phyloP scores from a whole-genome alignment of 2,329 filamentous ascomycete genomes.

The Fusarium siculi region DNA sequence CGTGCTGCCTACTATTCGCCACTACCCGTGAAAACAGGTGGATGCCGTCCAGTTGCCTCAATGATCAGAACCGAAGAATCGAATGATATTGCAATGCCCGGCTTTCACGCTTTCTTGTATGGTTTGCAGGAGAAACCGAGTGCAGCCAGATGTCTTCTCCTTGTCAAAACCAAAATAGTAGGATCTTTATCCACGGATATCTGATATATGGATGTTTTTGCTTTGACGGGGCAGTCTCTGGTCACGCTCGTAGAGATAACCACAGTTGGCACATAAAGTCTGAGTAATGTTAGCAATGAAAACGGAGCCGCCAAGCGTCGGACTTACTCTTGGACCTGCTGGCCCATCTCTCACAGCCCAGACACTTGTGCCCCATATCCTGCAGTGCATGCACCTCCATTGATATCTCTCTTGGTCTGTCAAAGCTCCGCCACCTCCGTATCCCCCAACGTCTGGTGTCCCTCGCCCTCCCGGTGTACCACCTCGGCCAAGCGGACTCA shows the following conservation, averaged over 20 bases:
- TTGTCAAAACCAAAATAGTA: slow-evolving; percentile 35
- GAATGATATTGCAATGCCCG: background rate
- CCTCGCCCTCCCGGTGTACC: slow-evolving; percentile 75
- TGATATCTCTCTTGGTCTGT: slow-evolving; percentile 80
- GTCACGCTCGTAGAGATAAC: slow-evolving; percentile 87
- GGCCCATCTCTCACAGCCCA: slow-evolving; percentile 97
- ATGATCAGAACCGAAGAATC: background rate
- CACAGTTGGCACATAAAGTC: slow-evolving; percentile 94
- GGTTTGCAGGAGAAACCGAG: slow-evolving; percentile 1
- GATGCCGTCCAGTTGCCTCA: slow-evolving; percentile 2
- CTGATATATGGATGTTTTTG: slow-evolving; percentile 53
- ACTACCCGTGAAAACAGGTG: slow-evolving; percentile 10
- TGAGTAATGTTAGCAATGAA: slow-evolving; percentile 49
- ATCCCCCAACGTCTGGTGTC: slow-evolving; percentile 82
- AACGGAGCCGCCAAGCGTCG: background rate
- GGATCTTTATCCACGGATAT: slow-evolving; percentile 47
- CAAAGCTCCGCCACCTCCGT: slow-evolving; percentile 75
- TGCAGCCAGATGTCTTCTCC: slow-evolving; percentile 11
- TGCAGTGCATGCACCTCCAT: slow-evolving; percentile 91
- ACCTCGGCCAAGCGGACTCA: slow-evolving; percentile 79
- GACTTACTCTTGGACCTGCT: slow-evolving; percentile 79
- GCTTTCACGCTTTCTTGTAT: slow-evolving; percentile 16
- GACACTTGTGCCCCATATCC: slow-evolving; percentile 86
- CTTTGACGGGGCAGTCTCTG: slow-evolving; percentile 74
- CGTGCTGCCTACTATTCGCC: slow-evolving; percentile 3